These are phyloP conservation scores for Cryphonectria nitschkei DNA, from an alignment of 2,329 filamentous ascomycete species.

Conservation along the genomic window DNA sequence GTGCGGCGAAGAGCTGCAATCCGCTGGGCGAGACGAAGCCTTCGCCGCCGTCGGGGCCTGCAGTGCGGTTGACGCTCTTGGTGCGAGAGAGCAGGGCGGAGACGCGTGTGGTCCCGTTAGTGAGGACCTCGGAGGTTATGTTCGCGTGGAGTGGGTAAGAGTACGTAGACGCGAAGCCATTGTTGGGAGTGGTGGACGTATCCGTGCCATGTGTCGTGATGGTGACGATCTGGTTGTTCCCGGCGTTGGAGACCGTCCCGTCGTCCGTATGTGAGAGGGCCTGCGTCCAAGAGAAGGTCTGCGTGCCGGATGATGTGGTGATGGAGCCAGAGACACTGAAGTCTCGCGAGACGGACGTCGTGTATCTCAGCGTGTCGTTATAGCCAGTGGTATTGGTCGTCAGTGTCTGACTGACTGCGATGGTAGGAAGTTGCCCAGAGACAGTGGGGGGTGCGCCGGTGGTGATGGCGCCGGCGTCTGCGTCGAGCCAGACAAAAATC, in stretches of 20 bases:
- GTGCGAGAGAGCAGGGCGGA: slow-evolving; percentile 36
- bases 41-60: slow-evolving; percentile 39
- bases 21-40: slow-evolving; percentile 58
- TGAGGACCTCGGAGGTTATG: slow-evolving; percentile 31
- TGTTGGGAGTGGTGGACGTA: slow-evolving; percentile 23
- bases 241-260: slow-evolving; percentile 47
- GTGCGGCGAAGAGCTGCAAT: slow-evolving; percentile 56
- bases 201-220: slow-evolving; percentile 38
- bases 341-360: slow-evolving; percentile 56
- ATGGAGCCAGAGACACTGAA: slow-evolving; percentile 58
- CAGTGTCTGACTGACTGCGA: slow-evolving; percentile 53
- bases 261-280: slow-evolving; percentile 54
- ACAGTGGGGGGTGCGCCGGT: slow-evolving; percentile 47
- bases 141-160: slow-evolving; percentile 64
- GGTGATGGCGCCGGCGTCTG: slow-evolving; percentile 51
- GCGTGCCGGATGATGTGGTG: slow-evolving; percentile 45
- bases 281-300: slow-evolving; percentile 59
- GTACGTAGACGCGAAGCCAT: slow-evolving; percentile 48
- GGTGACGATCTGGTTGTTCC: slow-evolving; percentile 47
- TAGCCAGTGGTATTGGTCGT: slow-evolving; percentile 52
- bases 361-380: slow-evolving; percentile 64
- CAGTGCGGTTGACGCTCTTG: slow-evolving; percentile 45
- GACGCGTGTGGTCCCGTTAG: slow-evolving; percentile 18
- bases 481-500: slow-evolving; percentile 74
- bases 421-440: slow-evolving; percentile 43